Evolutionary conservation across 2,329 filamentous ascomycete genomes (phyloP).

Genomic region (Alternaria ventricosa): DNA sequence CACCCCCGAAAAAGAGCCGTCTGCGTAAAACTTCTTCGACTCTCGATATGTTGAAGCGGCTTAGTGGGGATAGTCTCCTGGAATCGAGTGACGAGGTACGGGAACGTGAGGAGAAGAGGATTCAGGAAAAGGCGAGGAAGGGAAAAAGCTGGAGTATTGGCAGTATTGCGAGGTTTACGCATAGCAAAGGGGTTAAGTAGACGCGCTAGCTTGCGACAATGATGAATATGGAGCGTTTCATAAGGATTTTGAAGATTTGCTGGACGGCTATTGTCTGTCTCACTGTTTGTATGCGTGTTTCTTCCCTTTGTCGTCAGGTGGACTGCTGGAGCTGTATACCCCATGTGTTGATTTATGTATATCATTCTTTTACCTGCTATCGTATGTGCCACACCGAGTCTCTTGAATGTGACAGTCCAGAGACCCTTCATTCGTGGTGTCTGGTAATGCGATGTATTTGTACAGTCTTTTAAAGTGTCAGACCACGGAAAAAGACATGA

Average conservation of each 20-base stretch:
- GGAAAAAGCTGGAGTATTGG: slow-evolving; percentile 42
- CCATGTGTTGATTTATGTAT: not conserved
- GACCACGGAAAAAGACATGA: not conserved
- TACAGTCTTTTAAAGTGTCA: not conserved
- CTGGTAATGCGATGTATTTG: not conserved
- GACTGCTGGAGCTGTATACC: not conserved
- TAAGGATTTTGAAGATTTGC: not conserved
- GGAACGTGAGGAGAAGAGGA: slow-evolving; percentile 12
- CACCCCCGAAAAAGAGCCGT: not conserved
- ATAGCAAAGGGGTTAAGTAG: slow-evolving; percentile 36
- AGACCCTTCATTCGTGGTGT: not conserved
- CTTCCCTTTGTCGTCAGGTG: not conserved
- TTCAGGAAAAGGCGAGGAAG: slow-evolving; percentile 23
- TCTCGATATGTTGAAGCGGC: not conserved
- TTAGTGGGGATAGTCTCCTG: slow-evolving; percentile 9
- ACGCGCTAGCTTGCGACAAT: slow-evolving; percentile 21
- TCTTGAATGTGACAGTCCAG: not conserved
- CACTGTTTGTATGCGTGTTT: not conserved
- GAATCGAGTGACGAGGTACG: slow-evolving; percentile 6
- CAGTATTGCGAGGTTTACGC: slow-evolving; percentile 21
- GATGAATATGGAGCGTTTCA: not conserved
- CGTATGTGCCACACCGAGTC: not conserved
- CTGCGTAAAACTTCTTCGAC: not conserved
- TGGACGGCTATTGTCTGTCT: too few relatives aligned
- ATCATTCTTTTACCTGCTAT: not conserved